These are phyloP conservation scores for Scheffersomyces cryptocercus DNA, from an alignment of 1,139 yeast genomes.

Conservation along the genomic window DNA sequence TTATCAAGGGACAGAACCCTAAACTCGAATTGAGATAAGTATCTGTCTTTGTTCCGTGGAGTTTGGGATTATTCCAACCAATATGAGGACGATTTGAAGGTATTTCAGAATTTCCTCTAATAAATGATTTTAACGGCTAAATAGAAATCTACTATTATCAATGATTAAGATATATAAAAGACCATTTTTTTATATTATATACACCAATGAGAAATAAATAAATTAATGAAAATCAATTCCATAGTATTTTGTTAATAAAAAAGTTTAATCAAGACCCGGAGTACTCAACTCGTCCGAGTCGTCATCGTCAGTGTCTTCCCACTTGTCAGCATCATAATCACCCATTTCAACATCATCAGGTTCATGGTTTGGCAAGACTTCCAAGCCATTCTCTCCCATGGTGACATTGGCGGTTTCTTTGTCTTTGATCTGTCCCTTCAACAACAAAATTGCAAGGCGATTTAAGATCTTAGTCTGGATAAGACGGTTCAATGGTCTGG, in stretches of 20 bases:
- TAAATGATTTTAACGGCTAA: too few species aligned
- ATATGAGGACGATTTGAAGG: too few species aligned
- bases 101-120: too few species aligned
- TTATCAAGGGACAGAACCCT: too few species aligned
- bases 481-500: constrained; percentile 93
- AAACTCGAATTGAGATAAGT: too few species aligned
- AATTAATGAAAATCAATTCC: neutral
- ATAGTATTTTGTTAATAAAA: neutral
- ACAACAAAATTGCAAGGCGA: constrained; percentile 80
- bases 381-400: constrained; percentile 63
- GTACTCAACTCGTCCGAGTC: constrained; percentile 39
- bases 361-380: constrained; percentile 85
- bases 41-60: too few species aligned
- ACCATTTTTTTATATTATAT: neutral
- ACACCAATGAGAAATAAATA: neutral
- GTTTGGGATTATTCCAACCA: too few species aligned
- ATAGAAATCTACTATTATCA: too few species aligned
- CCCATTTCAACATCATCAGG: constrained; percentile 55
- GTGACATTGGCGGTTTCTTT: constrained; percentile 79
- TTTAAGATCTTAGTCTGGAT: constrained; percentile 88
- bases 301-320: constrained; percentile 57
- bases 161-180: neutral
- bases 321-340: constrained; percentile 55
- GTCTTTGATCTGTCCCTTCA: constrained; percentile 84
- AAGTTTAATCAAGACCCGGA: constrained; percentile 2